These are phyloP conservation scores for Cercophora newfieldiana DNA, from an alignment of 495 filamentous ascomycete genomes.

Conservation along the genomic window DNA sequence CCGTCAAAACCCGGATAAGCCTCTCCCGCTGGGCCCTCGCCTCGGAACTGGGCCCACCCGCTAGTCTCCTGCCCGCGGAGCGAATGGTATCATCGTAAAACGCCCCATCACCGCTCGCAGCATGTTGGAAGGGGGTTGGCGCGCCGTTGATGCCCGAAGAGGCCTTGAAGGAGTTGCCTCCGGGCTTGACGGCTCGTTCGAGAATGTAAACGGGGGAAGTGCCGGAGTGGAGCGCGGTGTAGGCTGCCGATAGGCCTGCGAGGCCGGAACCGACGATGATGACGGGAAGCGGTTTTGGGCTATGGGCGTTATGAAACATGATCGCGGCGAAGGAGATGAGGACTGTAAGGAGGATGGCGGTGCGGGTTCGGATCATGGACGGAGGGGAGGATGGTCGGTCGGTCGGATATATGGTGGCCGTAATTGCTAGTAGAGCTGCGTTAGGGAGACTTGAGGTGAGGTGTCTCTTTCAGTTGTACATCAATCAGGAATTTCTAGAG, in stretches of 20 bases:
- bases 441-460: too few species aligned
- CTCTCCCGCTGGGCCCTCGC: conserved; percentile 32
- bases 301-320: conserved; percentile 1
- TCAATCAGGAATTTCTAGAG: too few species aligned
- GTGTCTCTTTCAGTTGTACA: too few species aligned
- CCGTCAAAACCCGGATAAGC: conserved; percentile 46
- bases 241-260: conserved; percentile 52
- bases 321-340: background rate
- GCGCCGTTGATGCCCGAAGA: conserved; percentile 64
- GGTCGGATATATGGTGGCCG: background rate
- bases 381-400: background rate
- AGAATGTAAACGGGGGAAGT: conserved; percentile 48
- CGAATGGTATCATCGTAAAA: conserved; percentile 57
- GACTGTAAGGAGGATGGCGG: background rate
- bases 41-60: conserved; percentile 12
- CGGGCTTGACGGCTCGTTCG: conserved; percentile 55
- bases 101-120: conserved; percentile 30
- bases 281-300: conserved; percentile 28
- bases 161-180: conserved; percentile 64
- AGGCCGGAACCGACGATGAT: conserved; percentile 55
- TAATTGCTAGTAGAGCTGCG: too few species aligned
- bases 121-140: conserved; percentile 43
- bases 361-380: background rate
- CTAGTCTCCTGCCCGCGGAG: conserved; percentile 43
- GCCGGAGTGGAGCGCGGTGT: conserved; percentile 46